phyloP scores from a whole-genome alignment of 176 grass and related monocot genomes.

The Carex kokanica region DNA sequence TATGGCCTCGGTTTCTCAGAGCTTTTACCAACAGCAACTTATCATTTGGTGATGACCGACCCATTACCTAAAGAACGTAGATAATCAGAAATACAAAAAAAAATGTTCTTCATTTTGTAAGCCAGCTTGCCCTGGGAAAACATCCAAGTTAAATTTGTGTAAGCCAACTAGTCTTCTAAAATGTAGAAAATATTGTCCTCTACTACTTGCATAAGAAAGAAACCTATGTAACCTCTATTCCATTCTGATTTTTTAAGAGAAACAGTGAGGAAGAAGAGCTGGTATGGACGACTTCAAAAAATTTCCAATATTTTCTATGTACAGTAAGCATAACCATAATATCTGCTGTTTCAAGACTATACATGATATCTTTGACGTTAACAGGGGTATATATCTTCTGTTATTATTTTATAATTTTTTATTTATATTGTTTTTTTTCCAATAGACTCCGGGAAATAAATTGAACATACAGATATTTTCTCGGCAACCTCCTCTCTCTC shows the following conservation, averaged over 20 bases:
- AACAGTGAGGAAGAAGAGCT: neutral
- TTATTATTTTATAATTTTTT: neutral
- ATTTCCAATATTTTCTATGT: neutral
- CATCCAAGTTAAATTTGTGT: neutral
- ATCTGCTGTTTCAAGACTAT: neutral
- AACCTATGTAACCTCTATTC: neutral
- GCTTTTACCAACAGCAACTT: slow-evolving; percentile 87
- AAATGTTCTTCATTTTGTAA: neutral
- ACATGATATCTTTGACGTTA: neutral
- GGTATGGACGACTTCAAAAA: neutral
- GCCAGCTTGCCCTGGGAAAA: neutral
- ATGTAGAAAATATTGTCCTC: neutral
- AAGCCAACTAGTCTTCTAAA: neutral
- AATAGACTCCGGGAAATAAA: neutral
- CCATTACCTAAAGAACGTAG: slow-evolving; percentile 60
- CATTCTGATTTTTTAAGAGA: neutral
- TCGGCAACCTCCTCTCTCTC: slow-evolving; percentile 62
- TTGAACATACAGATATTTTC: slow-evolving; percentile 59
- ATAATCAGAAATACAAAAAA: slow-evolving; percentile 27
- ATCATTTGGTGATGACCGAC: slow-evolving; percentile 91
- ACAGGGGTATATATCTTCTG: neutral
- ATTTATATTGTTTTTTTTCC: neutral
- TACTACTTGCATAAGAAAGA: neutral
- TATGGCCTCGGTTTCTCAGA: slow-evolving; percentile 55
- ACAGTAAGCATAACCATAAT: neutral